Evolutionary conservation across 2,329 filamentous ascomycete genomes (phyloP), one percentile per base, ranked within the genome.

Genomic region (Ophiostoma sp.): DNA sequence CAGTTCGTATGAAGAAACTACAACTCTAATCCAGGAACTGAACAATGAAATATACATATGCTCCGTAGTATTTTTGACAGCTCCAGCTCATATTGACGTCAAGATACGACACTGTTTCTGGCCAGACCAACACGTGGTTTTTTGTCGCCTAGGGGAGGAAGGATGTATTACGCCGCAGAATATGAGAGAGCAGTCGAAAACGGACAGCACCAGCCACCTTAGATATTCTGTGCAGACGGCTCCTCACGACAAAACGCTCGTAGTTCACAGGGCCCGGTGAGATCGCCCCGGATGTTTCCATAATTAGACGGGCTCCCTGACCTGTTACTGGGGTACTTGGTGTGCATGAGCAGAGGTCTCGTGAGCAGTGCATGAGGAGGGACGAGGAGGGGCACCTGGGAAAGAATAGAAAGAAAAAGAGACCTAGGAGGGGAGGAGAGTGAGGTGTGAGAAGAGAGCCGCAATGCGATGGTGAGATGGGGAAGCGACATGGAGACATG

Each of bases 281-380:
- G 69, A 70, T 70, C 52, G 50, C 69, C 50, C 36, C 15, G 59
- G 25, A 4, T 64, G 70, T 72, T 72, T 72, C 70, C 70, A 72
- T 72, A 72, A 66, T 68, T 72, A 72, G 70, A 69, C 63, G 39
- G 12, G 42, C 25, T 68, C 55, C 52, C 36, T 63, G 45, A 36
- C 66, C 66, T 68, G 63, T 48, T 12, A 57, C n/a, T 36, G 59
- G 63, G 39, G 39, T 25, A 48, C 22, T 33, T 52, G 25, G 66
- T 63, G 45, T 69, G 66, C 45, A 50, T 36, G 45, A 22, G 63
- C 25, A 69, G 3, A 28, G 45, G 45, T 69, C 45, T 52, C 28
- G 42, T 52, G 42, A 52, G 45, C 42, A 52, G 19, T 22, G 5
- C 39, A 25, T 17, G 28, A 28, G n/a, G n/a, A n/a, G n/a, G n/a